These are phyloP conservation scores for Tetradesmus obliquus DNA, from an alignment of 139 green algal genomes.

Conservation along the genomic window DNA sequence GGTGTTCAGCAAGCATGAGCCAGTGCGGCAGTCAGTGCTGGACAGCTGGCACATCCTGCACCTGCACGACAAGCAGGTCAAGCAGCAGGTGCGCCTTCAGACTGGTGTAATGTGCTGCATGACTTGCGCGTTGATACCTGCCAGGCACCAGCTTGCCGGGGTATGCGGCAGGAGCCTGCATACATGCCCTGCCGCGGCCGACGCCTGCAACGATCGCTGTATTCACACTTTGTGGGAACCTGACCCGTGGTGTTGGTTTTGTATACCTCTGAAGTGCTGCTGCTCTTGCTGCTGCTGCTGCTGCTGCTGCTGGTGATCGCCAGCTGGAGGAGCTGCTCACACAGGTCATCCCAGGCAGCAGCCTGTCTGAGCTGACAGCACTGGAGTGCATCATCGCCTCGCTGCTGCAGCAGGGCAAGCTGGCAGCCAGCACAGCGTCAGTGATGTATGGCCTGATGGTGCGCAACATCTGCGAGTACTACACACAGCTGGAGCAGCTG, in stretches of 20 bases:
- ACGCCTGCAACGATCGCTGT: too few species aligned
- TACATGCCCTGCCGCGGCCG: too few species aligned
- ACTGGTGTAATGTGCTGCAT: background rate
- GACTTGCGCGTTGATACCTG: too few species aligned
- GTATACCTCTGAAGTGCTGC: background rate
- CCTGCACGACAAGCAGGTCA: slow-evolving; percentile 52
- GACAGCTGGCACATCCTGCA: slow-evolving; percentile 81
- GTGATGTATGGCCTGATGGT: slow-evolving; percentile 66
- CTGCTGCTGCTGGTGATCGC: background rate
- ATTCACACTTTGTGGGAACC: too few species aligned
- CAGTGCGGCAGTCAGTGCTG: slow-evolving; percentile 73
- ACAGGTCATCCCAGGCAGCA: slow-evolving; percentile 54
- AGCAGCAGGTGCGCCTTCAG: slow-evolving; percentile 31
- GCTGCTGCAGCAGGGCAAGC: slow-evolving; percentile 48
- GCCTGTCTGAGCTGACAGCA: slow-evolving; percentile 79
- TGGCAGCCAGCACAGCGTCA: slow-evolving; percentile 47
- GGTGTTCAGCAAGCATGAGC: slow-evolving; percentile 85
- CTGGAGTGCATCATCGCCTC: slow-evolving; percentile 77
- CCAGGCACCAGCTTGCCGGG: background rate
- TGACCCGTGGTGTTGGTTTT: too few species aligned
- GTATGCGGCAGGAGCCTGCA: background rate
- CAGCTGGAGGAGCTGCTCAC: slow-evolving; percentile 30
- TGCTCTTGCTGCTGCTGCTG: background rate
- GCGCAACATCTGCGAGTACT: slow-evolving; percentile 48
- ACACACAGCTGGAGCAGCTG: background rate